These are phyloP conservation scores for Pseudogymnoascus sp. DNA, from an alignment of 2,329 filamentous ascomycete genomes.

Conservation along the genomic window DNA sequence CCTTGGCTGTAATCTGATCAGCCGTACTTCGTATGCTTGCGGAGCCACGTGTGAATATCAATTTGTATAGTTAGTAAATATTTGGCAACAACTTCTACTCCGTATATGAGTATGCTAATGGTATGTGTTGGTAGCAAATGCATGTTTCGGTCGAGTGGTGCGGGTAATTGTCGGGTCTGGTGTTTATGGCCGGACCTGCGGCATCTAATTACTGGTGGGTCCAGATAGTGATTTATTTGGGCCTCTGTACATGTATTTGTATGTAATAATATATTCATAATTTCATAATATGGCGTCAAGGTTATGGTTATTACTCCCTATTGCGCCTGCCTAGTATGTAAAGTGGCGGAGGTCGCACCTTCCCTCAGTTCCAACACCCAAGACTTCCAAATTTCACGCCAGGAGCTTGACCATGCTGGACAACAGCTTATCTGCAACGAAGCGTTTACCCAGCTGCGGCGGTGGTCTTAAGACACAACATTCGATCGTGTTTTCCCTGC, in stretches of 20 bases:
- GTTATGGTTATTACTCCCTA: neutral
- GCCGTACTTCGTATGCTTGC: neutral
- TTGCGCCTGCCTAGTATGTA: neutral
- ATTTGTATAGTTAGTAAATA: neutral
- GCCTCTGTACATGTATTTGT: neutral
- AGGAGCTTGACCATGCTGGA: neutral
- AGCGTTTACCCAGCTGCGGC: neutral
- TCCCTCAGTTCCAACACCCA: neutral
- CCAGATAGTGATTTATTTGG: neutral
- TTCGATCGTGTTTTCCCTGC: neutral
- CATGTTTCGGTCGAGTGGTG: neutral
- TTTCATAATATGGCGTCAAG: neutral
- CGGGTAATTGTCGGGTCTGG: neutral
- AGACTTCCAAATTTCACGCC: neutral
- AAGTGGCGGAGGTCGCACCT: neutral
- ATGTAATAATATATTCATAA: neutral
- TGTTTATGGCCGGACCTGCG: neutral
- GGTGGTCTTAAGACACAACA: neutral
- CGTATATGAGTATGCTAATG: neutral
- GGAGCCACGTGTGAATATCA: neutral
- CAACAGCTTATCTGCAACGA: neutral
- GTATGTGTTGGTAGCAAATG: neutral
- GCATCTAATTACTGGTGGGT: neutral
- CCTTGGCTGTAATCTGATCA: neutral
- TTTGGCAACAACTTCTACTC: neutral